Conservation (phyloP, 2,329 filamentous ascomycete species). For the Paecilomyces dactylethromorphus region DNA sequence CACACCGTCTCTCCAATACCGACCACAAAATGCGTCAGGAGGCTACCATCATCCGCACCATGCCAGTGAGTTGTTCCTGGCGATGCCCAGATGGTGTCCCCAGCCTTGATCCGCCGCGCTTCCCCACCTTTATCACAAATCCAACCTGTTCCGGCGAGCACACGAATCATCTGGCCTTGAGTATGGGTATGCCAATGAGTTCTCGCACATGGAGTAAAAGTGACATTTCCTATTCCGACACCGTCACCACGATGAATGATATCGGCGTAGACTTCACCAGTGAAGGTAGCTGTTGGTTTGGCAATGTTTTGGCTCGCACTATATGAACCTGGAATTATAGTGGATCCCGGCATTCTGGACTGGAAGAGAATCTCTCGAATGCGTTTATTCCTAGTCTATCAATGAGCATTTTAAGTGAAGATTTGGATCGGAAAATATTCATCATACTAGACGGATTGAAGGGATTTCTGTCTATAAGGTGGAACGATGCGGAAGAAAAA, state of each 20-base stretch:
- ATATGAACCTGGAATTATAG: too few species aligned
- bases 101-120: slow-evolving; percentile 29
- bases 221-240: slow-evolving; percentile 32
- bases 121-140: slow-evolving; percentile 36
- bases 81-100: slow-evolving; percentile 36
- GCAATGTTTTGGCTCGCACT: too few species aligned
- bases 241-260: slow-evolving; percentile 14
- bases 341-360: too few species aligned
- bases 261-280: slow-evolving; percentile 26
- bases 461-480: too few species aligned
- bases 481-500: too few species aligned
- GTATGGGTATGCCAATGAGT: slow-evolving; percentile 43
- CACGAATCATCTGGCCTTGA: slow-evolving; percentile 37
- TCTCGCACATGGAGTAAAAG: slow-evolving; percentile 37
- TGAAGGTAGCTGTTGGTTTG: slow-evolving; percentile 13
- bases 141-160: slow-evolving; percentile 35
- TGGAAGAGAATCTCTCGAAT: too few species aligned
- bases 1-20: slow-evolving; percentile 32
- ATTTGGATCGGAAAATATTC: too few species aligned
- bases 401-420: too few species aligned
- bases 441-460: too few species aligned
- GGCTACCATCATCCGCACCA: slow-evolving; percentile 33
- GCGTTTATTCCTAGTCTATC: too few species aligned
- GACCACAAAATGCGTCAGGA: slow-evolving; percentile 37
- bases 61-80: slow-evolving; percentile 41